Evolutionary conservation across 345 rosid genomes (phyloP), one percentile per base, ranked within the genome.

Genomic region (Eucalyptus erythrocorys): DNA sequence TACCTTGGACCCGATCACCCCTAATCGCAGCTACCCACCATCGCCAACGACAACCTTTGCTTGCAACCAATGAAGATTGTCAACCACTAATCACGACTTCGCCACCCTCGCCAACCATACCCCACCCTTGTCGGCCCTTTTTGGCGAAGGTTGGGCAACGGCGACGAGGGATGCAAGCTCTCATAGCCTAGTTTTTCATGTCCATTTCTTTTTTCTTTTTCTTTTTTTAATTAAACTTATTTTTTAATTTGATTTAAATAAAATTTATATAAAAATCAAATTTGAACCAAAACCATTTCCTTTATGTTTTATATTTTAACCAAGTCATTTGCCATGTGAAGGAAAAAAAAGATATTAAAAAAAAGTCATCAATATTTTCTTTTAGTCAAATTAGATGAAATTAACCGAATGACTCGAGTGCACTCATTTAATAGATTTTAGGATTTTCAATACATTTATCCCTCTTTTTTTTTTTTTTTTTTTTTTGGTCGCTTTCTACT

Each of bases 91-190:
- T 55, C 13, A 24, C 0, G 30, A 13, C 30, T 19, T 51, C 26
- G 57, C 57, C 57, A 51, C 57, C 57, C 26, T 51, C 26, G 3
- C 30, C 30, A 55, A 24, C 61, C 61, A 55, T 22, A 8, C 30
- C 61, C 61, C 30, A 55, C 61, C 26, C 27, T 55, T 4, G 13
- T 5, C 5, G 5, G 27, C 6, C 61, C 27, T 55, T 55, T 55
- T 55, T 0, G 5, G 59, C 6, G 0, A 55, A 22, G 61, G 61
- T 24, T 13, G 1, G 30, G 13, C 27, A 55, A 24, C 3, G 3
- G 1, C 13, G 1, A 26, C 2, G 61, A 55, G 61, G 30, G 61
- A 55, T 55, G 61, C 13, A 22, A 4, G 61, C 61, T 9, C 30
- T 55, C 0, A 24, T 24, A 8, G 61, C 61, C 27, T 55, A 24